A percentile compares a stretch with the other conserved stretches of the same genome.
These are phyloP conservation scores for Rhizomucor miehei DNA, from an alignment of 371 early-diverging fungal genomes.

Conservation along the genomic window DNA sequence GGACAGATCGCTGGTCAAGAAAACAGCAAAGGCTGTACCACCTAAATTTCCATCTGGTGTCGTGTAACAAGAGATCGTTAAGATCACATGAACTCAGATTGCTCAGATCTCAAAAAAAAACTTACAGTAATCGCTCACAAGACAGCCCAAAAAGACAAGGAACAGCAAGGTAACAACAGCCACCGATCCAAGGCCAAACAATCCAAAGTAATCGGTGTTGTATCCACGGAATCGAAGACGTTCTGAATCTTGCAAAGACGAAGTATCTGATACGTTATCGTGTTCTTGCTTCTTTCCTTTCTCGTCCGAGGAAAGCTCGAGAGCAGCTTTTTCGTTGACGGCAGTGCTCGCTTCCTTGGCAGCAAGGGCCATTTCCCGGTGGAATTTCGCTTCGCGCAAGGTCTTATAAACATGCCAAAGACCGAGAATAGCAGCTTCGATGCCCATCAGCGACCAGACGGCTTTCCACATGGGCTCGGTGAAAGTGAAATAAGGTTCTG, in stretches of 20 bases:
- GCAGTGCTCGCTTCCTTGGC: conserved; percentile 20
- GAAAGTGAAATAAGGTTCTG: conserved; percentile 46
- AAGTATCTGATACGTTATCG: conserved; percentile 15
- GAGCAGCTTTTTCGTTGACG: conserved; percentile 10
- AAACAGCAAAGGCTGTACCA: conserved; percentile 33
- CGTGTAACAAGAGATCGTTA: background rate
- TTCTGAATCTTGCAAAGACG: conserved; percentile 38
- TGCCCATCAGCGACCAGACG: conserved; percentile 42
- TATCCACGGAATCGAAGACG: conserved; percentile 64
- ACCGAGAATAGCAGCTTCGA: conserved; percentile 33
- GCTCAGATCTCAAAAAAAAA: conserved; percentile 8
- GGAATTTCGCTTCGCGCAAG: conserved; percentile 35
- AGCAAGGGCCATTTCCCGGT: conserved; percentile 31
- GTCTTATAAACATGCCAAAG: conserved; percentile 51
- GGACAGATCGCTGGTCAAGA: conserved; percentile 54
- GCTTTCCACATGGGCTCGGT: conserved; percentile 60
- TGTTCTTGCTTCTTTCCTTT: background rate
- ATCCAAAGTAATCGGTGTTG: conserved; percentile 53
- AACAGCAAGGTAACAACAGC: conserved; percentile 56
- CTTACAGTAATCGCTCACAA: conserved; percentile 58
- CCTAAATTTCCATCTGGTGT: conserved; percentile 40
- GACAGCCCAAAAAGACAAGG: conserved; percentile 61
- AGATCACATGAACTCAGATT: background rate
- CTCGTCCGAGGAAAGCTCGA: conserved; percentile 1
- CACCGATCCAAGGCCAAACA: conserved; percentile 49